Evolutionary conservation across 2,329 filamentous ascomycete genomes (phyloP).

Genomic region (Fonsecaea nubica): DNA sequence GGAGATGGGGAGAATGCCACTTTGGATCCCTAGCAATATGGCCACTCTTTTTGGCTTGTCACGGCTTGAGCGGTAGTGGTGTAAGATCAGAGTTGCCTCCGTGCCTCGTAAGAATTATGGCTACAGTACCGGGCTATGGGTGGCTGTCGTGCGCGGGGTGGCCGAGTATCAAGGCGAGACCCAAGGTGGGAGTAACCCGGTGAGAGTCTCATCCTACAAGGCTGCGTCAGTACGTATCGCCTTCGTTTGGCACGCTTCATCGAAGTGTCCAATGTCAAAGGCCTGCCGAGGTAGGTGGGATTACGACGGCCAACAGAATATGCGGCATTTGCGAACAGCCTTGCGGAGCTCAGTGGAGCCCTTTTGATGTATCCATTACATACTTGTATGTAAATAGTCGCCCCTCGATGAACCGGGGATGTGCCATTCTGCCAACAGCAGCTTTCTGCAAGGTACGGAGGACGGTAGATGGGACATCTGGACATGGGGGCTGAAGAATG

Average conservation of each 20-base stretch:
- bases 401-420: background rate
- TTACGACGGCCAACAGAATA: background rate
- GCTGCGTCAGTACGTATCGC: background rate
- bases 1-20: background rate
- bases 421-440: slow-evolving; percentile 2
- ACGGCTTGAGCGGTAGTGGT: background rate
- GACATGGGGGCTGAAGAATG: background rate
- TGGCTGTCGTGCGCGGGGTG: background rate
- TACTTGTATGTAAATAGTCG: background rate
- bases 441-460: background rate
- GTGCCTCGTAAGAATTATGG: background rate
- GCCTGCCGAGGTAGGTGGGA: slow-evolving; percentile 9
- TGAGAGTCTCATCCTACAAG: background rate
- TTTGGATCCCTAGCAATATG: background rate
- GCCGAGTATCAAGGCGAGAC: background rate
- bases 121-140: background rate
- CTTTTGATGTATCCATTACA: background rate
- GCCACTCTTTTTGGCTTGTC: background rate
- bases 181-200: background rate
- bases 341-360: slow-evolving; percentile 6
- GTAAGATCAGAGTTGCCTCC: slow-evolving; percentile 2
- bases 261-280: background rate
- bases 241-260: background rate
- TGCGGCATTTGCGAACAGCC: slow-evolving; percentile 10
- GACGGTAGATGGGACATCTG: background rate